Evolutionary conservation across 805 yeast species (phyloP), one percentile per base, ranked within the genome.

Genomic region (Nakazawaea ambrosiae): DNA sequence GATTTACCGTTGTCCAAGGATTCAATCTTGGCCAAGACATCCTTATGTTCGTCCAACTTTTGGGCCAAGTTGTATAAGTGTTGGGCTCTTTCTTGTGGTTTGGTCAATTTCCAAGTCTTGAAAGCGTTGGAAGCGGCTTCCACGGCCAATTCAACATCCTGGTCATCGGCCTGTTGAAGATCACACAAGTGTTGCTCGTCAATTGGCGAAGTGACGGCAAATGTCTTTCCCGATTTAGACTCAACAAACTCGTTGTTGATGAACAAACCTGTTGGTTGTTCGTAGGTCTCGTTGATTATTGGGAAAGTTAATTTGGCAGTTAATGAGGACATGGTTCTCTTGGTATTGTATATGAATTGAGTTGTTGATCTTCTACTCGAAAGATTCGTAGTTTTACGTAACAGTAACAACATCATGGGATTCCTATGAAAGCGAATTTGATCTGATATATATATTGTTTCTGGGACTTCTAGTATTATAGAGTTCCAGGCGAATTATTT

Each of bases 1-100:
- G 89, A 73, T 55, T 82, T 83, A 69, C 94, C 94, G 51, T 82
- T 81, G 57, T 83, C 89, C 46, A 76, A 64, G 15, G 87, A 62
- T 60, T 83, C 92, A 49, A 83, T 80, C 43, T 70, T 61, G 24
- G 87, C 78, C 42, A 83, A 64, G 36, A 73, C 61, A 40, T 81
- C 88, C 31, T 70, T 63, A 48, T 81, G 65, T 45, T 68, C 69
- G 49, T 82, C 89, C 35, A 83, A 55, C 48, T 80, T 62, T 41
- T 81, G 87, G 37, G 90, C 89, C 42, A 83, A 66, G 51, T 74
- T 79, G 54, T 55, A 51, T 41, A 83, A 54, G 16, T 65, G 66
- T 42, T 55, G 61, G 36, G 74, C 73, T 59, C 88, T 72, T 28
- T 60, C 65, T 20, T 60, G 47, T 34, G 88, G 87, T 49, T 76